A percentile compares a stretch with the other conserved stretches of the same genome.
Evolutionary conservation across 306 rosid genomes (phyloP).

Genomic region (Castanea mollissima): DNA sequence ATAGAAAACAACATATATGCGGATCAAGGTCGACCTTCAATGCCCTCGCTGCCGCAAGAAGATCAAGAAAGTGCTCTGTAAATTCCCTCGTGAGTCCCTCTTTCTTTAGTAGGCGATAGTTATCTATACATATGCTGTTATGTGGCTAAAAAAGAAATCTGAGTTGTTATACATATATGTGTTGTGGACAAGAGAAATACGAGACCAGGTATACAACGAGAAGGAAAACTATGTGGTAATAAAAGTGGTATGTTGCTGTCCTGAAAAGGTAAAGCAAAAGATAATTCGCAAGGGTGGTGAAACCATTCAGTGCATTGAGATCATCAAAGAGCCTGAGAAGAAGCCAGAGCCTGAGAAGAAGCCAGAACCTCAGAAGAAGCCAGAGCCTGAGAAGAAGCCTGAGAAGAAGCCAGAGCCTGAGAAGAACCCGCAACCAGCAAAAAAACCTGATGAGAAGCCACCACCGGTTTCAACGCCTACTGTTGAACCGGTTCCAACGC

Average conservation of each 20-base stretch:
- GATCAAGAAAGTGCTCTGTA: conserved; percentile 68
- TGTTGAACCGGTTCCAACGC: background rate
- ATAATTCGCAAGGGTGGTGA: conserved; percentile 57
- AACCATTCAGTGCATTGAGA: conserved; percentile 59
- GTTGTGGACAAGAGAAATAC: conserved; percentile 74
- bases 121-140: no score
- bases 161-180: conserved; percentile 15
- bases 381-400: background rate
- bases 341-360: background rate
- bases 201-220: conserved; percentile 57
- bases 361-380: no score
- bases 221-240: conserved; percentile 51
- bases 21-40: conserved; percentile 67
- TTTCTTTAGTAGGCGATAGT: background rate
- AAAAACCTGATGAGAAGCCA: background rate
- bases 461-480: background rate
- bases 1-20: conserved; percentile 46
- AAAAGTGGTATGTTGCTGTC: conserved; percentile 68
- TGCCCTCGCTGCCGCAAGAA: conserved; percentile 67
- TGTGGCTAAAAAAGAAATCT: conserved; percentile 2
- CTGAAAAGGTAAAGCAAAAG: conserved; percentile 66
- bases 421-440: background rate
- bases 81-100: conserved; percentile 68
- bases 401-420: background rate
- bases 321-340: conserved; percentile 38